phyloP scores from a whole-genome alignment of 805 yeast species.

The Zygoascus bituminiphila region DNA sequence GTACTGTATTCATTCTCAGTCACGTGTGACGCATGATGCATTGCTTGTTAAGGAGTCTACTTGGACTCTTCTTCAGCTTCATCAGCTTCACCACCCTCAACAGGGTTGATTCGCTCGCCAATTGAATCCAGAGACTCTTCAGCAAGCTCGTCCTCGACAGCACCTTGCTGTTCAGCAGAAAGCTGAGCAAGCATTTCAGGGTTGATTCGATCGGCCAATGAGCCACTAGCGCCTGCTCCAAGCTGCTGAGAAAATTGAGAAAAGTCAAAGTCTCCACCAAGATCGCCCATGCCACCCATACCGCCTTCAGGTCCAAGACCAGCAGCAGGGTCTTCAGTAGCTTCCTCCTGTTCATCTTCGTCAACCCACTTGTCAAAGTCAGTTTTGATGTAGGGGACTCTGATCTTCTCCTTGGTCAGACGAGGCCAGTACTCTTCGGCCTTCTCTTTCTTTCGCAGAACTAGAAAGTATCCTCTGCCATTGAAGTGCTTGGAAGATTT shows the following conservation, averaged over 20 bases:
- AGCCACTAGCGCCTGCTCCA: slow-evolving; percentile 23
- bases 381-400: slow-evolving; percentile 74
- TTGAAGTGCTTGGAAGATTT: slow-evolving; percentile 49
- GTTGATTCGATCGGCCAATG: slow-evolving; percentile 10
- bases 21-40: no score
- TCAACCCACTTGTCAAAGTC: slow-evolving; percentile 98
- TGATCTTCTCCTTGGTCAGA: slow-evolving; percentile 77
- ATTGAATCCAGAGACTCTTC: background rate
- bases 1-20: no score
- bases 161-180: slow-evolving; percentile 5
- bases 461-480: slow-evolving; percentile 56
- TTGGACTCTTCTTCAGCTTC: no score
- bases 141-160: background rate
- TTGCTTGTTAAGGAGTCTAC: no score
- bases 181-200: slow-evolving; percentile 1
- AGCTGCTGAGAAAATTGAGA: slow-evolving; percentile 30
- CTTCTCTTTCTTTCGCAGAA: slow-evolving; percentile 59
- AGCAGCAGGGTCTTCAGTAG: slow-evolving; percentile 32
- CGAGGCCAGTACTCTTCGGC: slow-evolving; percentile 91
- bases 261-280: slow-evolving; percentile 32
- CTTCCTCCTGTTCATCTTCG: slow-evolving; percentile 91
- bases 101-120: background rate
- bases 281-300: slow-evolving; percentile 31
- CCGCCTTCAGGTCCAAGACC: slow-evolving; percentile 24
- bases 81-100: slow-evolving; percentile 5